Evolutionary conservation across 192 early-diverging fungal species (phyloP).

Genomic region (Coemansia sp.): DNA sequence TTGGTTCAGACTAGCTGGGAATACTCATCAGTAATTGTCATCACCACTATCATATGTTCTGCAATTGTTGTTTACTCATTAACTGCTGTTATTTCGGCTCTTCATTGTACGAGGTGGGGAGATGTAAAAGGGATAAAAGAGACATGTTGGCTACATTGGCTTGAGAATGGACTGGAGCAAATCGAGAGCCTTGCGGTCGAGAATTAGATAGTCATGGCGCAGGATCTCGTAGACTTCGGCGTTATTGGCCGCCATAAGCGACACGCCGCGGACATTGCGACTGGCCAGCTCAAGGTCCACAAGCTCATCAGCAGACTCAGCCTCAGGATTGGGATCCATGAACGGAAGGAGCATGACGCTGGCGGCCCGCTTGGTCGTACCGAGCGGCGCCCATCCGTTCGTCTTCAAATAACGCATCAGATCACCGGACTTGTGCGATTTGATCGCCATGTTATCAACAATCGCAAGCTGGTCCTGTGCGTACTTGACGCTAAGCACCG

Average conservation of each 20-base stretch:
- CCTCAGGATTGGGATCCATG: constrained; percentile 30
- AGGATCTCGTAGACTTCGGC: constrained; percentile 70
- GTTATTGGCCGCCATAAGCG: constrained; percentile 61
- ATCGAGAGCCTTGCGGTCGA: constrained; percentile 67
- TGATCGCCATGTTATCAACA: constrained; percentile 67
- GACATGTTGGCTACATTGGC: constrained; percentile 28
- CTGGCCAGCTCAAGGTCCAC: constrained; percentile 60
- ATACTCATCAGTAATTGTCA: not conserved
- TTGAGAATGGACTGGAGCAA: constrained; percentile 60
- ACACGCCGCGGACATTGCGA: constrained; percentile 63
- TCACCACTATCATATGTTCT: too few relatives aligned
- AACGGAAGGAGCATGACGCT: constrained; percentile 42
- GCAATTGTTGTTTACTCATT: too few relatives aligned
- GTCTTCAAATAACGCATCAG: constrained; percentile 47
- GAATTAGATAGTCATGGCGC: constrained; percentile 65
- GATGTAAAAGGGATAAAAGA: not conserved
- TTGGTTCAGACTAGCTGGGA: not conserved
- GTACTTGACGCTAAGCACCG: constrained; percentile 86
- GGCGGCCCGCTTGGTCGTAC: constrained; percentile 14
- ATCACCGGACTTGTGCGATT: constrained; percentile 61
- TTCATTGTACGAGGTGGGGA: too few relatives aligned
- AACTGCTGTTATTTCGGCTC: too few relatives aligned
- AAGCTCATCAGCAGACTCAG: constrained; percentile 29
- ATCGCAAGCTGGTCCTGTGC: constrained; percentile 85
- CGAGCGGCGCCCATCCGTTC: constrained; percentile 43